Conservation (phyloP, 2,329 filamentous ascomycete species). For the Aureobasidium sp. region DNA sequence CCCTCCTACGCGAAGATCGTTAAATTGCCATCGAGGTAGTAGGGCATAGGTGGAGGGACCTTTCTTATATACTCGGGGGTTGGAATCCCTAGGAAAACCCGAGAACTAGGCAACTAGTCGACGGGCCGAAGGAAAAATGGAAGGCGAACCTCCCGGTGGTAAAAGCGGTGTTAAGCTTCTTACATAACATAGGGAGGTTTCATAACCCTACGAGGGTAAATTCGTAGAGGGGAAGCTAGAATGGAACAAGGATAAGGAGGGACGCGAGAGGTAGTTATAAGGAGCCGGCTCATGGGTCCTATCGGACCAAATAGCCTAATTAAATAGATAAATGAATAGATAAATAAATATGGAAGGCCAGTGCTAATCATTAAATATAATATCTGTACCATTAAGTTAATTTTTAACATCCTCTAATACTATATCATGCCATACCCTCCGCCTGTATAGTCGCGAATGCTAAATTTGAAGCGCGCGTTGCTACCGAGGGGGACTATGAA, state of each 20-base stretch:
- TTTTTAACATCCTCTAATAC: too few relatives aligned
- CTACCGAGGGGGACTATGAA: too few relatives aligned
- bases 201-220: background rate
- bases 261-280: background rate
- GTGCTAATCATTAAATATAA: too few relatives aligned
- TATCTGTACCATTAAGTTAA: too few relatives aligned
- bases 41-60: background rate
- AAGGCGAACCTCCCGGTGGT: background rate
- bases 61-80: background rate
- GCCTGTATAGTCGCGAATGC: too few relatives aligned
- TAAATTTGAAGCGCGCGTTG: too few relatives aligned
- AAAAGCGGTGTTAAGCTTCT: background rate
- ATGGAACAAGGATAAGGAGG: background rate
- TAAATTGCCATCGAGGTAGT: background rate
- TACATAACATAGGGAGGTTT: background rate
- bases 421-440: too few relatives aligned
- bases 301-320: background rate
- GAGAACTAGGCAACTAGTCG: background rate
- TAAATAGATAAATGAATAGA: background rate
- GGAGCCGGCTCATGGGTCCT: background rate
- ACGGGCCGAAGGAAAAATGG: background rate
- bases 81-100: background rate
- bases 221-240: background rate
- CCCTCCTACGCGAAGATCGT: too few relatives aligned
- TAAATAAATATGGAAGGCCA: too few relatives aligned